These are phyloP conservation scores for Aureobasidium subglaciale DNA, from an alignment of 2,329 filamentous ascomycete species.

Conservation along the genomic window DNA sequence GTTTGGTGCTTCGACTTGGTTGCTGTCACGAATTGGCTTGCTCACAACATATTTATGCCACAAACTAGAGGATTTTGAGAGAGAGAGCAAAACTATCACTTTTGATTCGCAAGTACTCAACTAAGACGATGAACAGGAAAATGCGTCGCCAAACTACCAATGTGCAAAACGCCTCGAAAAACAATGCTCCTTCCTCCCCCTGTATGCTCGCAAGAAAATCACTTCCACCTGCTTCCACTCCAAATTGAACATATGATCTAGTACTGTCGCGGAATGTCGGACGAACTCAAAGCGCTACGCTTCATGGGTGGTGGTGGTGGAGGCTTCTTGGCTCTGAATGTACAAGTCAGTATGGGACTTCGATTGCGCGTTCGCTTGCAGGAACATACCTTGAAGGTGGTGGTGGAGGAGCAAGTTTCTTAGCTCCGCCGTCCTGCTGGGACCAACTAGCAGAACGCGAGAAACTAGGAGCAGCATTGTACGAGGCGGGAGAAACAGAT, in stretches of 20 bases:
- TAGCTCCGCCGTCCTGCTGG: constrained; percentile 24
- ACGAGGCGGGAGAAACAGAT: constrained; percentile 48
- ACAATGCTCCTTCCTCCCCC: background rate
- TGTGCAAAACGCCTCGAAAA: background rate
- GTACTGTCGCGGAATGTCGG: constrained; percentile 24
- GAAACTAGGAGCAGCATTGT: constrained; percentile 34
- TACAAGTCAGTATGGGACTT: background rate
- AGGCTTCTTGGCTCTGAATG: constrained; percentile 56
- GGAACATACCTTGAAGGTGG: constrained; percentile 49
- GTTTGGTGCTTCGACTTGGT: too few species aligned
- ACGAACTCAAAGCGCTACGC: constrained; percentile 43
- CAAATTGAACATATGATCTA: background rate
- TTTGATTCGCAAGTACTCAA: background rate
- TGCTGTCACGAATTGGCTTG: too few species aligned
- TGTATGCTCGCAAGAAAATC: constrained; percentile 7
- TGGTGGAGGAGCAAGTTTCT: constrained; percentile 50
- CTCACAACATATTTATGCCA: too few species aligned
- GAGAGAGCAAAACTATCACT: background rate
- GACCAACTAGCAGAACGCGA: constrained; percentile 47
- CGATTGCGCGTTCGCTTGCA: background rate
- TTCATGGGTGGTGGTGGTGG: constrained; percentile 59
- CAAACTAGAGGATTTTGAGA: too few species aligned
- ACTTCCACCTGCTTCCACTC: background rate
- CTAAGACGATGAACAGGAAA: too few species aligned
- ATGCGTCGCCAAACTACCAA: too few species aligned